These are phyloP conservation scores for Thuidium tamariscinum DNA, from an alignment of 225 moss, liverwort and hornwort species.

Conservation along the genomic window DNA sequence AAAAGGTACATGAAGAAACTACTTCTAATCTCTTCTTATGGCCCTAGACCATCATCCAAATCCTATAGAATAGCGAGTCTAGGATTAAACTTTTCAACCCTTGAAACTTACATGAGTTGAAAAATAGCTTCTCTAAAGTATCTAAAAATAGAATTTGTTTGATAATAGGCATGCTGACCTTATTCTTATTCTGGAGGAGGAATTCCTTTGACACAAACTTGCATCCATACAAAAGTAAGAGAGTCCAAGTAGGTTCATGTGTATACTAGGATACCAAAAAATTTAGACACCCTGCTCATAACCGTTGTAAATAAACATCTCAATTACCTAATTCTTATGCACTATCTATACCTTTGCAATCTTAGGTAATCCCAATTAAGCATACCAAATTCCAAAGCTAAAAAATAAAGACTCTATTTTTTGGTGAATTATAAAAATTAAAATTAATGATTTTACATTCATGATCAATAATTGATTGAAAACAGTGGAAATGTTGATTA, in stretches of 20 bases:
- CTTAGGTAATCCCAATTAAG: neutral
- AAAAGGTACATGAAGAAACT: too few species aligned
- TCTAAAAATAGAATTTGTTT: neutral
- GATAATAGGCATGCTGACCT: neutral
- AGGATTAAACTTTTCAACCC: neutral
- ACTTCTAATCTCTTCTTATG: too few species aligned
- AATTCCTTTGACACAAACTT: neutral
- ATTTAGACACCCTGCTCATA: too few species aligned
- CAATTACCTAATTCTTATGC: neutral
- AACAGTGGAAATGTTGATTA: too few species aligned
- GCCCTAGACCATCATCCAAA: too few species aligned
- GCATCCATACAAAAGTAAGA: neutral
- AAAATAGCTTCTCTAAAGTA: neutral
- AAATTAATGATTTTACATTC: neutral
- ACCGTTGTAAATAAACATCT: neutral
- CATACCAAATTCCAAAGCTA: neutral
- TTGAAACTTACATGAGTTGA: rapidly evolving
- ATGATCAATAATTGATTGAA: neutral
- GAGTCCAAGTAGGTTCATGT: neutral
- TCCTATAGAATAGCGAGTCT: too few species aligned
- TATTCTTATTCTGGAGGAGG: neutral
- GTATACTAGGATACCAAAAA: neutral
- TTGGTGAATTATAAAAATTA: neutral
- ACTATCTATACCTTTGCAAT: neutral
- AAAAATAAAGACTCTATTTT: too few species aligned